Evolutionary conservation across 2,329 filamentous ascomycete genomes (phyloP).

Genomic region (Endoconidiophora polonica): DNA sequence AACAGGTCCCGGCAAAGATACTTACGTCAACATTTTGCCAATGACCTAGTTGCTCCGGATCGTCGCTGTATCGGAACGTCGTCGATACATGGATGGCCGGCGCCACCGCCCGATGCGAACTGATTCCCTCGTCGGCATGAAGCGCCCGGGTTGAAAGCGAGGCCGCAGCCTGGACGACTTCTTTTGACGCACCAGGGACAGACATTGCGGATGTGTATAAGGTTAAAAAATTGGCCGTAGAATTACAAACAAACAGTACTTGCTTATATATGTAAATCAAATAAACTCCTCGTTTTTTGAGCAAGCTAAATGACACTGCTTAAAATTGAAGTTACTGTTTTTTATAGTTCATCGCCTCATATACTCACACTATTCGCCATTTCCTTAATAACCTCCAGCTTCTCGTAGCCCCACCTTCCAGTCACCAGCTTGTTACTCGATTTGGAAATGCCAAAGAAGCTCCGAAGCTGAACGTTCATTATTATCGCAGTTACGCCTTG

Average conservation of each 20-base stretch:
- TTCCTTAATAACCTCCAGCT: no score
- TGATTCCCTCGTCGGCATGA: conserved; percentile 67
- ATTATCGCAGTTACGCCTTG: no score
- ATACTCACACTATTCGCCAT: no score
- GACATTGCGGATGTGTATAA: neutral
- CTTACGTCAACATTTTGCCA: conserved; percentile 41
- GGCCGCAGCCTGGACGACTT: conserved; percentile 6
- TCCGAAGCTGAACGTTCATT: no score
- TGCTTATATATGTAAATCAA: neutral
- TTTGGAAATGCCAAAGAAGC: no score
- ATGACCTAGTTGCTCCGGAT: conserved; percentile 46
- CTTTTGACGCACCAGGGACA: neutral
- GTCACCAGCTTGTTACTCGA: no score
- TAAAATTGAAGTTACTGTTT: no score
- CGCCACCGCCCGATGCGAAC: conserved; percentile 61
- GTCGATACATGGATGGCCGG: conserved; percentile 83
- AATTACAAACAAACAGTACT: neutral
- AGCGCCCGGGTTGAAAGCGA: conserved; percentile 54
- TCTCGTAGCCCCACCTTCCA: no score
- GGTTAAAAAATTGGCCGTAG: no score
- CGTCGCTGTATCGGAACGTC: conserved; percentile 64
- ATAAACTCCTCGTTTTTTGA: neutral
- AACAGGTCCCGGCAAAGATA: neutral
- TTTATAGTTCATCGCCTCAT: no score
- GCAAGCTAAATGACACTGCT: neutral